phyloP scores from a whole-genome alignment of 108 stramenopile species.

The Fragilaria radians region DNA sequence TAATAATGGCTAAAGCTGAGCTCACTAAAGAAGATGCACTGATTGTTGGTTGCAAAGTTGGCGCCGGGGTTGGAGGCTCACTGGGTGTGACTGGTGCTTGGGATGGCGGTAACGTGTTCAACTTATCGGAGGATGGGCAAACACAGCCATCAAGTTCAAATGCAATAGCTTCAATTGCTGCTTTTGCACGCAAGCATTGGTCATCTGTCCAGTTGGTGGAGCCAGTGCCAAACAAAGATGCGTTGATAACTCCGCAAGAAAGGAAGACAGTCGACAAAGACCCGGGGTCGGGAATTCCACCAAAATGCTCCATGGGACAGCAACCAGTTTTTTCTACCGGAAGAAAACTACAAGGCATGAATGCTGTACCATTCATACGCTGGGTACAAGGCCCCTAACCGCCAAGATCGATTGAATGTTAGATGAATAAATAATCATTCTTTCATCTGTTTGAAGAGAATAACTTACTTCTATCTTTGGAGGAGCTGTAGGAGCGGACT shows the following conservation, averaged over 20 bases:
- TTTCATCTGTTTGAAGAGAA: no score
- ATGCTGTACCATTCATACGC: not conserved
- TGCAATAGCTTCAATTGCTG: not conserved
- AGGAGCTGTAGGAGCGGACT: no score
- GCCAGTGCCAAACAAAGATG: not conserved
- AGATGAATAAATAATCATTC: no score
- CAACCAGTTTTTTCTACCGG: not conserved
- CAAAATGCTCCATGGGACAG: not conserved
- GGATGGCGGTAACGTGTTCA: not conserved
- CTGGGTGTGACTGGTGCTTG: not conserved
- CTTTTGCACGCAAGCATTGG: not conserved
- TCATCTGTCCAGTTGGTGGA: not conserved
- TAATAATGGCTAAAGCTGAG: no score
- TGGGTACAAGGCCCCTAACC: not conserved
- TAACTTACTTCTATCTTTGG: no score
- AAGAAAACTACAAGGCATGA: not conserved
- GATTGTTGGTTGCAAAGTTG: no score
- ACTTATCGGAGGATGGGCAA: not conserved
- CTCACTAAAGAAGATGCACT: no score
- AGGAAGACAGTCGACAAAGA: not conserved
- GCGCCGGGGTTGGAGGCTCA: not conserved
- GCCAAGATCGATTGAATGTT: no score
- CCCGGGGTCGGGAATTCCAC: not conserved
- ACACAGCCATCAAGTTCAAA: not conserved
- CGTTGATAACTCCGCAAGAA: not conserved